phyloP scores from a whole-genome alignment of 768 basidiomycete species.

The Psilocybe tampanensis region DNA sequence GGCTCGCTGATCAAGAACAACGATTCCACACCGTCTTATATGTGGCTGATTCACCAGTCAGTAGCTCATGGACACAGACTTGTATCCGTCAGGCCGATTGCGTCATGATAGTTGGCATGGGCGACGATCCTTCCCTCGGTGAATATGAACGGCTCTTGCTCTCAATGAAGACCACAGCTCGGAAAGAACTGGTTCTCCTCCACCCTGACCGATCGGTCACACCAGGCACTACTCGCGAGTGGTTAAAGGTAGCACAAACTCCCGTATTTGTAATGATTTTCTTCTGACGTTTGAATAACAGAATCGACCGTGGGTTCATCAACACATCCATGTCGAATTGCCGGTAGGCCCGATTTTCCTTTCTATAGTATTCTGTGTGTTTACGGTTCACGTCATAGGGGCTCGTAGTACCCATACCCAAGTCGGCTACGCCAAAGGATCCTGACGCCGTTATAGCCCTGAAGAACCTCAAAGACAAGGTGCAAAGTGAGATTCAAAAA shows the following conservation, averaged over 20 bases:
- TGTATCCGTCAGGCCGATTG: conserved; percentile 97
- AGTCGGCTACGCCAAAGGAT: conserved; percentile 67
- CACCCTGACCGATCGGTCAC: conserved; percentile 89
- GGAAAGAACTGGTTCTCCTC: conserved; percentile 93
- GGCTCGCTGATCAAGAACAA: conserved; percentile 96
- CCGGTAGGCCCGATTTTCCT: conserved; percentile 48
- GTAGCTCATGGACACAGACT: conserved; percentile 96
- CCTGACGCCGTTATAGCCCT: conserved; percentile 87
- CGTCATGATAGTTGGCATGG: conserved; percentile 93
- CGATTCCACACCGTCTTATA: conserved; percentile 92
- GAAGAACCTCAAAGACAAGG: conserved; percentile 90
- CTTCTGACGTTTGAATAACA: conserved; percentile 32
- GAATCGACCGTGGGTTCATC: conserved; percentile 96
- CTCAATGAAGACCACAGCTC: conserved; percentile 97
- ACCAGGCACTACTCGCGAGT: conserved; percentile 92
- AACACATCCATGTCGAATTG: conserved; percentile 94
- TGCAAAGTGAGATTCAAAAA: conserved; percentile 86
- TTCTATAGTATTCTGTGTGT: background rate
- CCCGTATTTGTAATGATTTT: background rate
- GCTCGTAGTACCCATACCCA: conserved; percentile 64
- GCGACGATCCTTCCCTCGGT: conserved; percentile 86
- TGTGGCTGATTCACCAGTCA: conserved; percentile 94
- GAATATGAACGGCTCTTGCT: conserved; percentile 94
- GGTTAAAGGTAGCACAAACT: conserved; percentile 74
- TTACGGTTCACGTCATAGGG: conserved; percentile 46